phyloP scores from a whole-genome alignment of 495 filamentous ascomycete genomes.

The Penicillium desertorum region DNA sequence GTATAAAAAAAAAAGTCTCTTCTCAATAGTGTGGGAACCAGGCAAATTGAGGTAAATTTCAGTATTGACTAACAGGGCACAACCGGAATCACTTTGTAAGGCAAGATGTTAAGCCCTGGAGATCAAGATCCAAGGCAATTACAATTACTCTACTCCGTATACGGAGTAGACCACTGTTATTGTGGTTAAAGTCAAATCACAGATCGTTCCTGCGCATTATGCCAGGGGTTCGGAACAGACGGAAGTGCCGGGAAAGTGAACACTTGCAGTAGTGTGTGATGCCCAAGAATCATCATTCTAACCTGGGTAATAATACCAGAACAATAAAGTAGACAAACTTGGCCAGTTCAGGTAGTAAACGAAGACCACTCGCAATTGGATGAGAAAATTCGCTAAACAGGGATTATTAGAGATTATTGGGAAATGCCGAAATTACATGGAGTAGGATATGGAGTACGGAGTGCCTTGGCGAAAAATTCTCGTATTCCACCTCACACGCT shows the following conservation, averaged over 20 bases:
- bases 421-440: not conserved
- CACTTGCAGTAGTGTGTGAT: slow-evolving; percentile 5
- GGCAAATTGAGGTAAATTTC: not conserved
- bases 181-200: not conserved
- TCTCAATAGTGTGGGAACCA: not conserved
- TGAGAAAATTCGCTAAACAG: too few species aligned
- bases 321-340: too few species aligned
- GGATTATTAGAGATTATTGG: too few species aligned
- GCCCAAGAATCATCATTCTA: slow-evolving; percentile 5
- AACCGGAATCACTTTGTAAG: not conserved
- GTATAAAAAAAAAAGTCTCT: not conserved
- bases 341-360: too few species aligned
- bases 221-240: slow-evolving; percentile 10
- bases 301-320: not conserved
- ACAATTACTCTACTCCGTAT: too few species aligned
- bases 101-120: not conserved
- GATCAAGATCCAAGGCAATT: not conserved
- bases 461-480: slow-evolving; percentile 7
- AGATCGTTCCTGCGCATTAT: slow-evolving; percentile 7
- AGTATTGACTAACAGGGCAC: not conserved
- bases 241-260: slow-evolving; percentile 6
- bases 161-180: not conserved
- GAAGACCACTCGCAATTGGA: too few species aligned
- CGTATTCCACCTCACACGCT: slow-evolving; percentile 5
- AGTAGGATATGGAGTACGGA: not conserved